Evolutionary conservation across 768 basidiomycete genomes (phyloP).

Genomic region (Kwoniella sp.): DNA sequence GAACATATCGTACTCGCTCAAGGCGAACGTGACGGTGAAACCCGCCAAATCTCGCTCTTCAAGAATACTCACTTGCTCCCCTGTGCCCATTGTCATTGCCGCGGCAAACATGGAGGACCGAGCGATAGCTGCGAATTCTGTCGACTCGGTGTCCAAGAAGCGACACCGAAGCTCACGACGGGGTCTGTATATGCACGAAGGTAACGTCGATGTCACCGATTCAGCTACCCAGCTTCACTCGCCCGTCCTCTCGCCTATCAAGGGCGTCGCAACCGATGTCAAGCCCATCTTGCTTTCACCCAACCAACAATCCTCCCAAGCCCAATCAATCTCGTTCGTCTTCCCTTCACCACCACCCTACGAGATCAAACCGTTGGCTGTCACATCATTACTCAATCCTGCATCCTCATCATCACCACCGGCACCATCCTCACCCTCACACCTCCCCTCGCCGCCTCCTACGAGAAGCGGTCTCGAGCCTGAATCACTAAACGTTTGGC

Average conservation of each 20-base stretch:
- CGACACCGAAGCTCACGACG: constrained; percentile 36
- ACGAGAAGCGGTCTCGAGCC: constrained; percentile 4
- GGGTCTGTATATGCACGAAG: constrained; percentile 50
- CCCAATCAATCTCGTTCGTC: constrained; percentile 42
- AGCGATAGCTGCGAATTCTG: constrained; percentile 18
- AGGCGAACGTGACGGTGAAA: constrained; percentile 30
- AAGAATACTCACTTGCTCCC: constrained; percentile 27
- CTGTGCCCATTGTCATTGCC: constrained; percentile 35
- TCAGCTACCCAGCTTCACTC: constrained; percentile 12
- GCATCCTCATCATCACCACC: neutral
- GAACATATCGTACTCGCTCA: constrained; percentile 28
- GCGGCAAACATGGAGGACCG: constrained; percentile 27
- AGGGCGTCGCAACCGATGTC: constrained; percentile 28
- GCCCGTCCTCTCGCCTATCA: constrained; percentile 19
- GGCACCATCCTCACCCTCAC: constrained; percentile 8
- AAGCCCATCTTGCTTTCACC: constrained; percentile 41
- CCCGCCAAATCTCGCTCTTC: constrained; percentile 18
- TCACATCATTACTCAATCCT: constrained; percentile 19
- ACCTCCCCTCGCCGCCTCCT: constrained; percentile 20
- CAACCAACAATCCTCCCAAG: constrained; percentile 29
- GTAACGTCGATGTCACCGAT: constrained; percentile 41
- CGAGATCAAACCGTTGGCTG: constrained; percentile 13
- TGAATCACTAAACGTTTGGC: constrained; percentile 23
- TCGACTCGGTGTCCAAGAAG: constrained; percentile 17
- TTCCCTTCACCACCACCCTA: constrained; percentile 39